Evolutionary conservation across 306 rosid species (phyloP), one percentile per base, ranked within the genome.

Genomic region (Rosa chinensis): DNA sequence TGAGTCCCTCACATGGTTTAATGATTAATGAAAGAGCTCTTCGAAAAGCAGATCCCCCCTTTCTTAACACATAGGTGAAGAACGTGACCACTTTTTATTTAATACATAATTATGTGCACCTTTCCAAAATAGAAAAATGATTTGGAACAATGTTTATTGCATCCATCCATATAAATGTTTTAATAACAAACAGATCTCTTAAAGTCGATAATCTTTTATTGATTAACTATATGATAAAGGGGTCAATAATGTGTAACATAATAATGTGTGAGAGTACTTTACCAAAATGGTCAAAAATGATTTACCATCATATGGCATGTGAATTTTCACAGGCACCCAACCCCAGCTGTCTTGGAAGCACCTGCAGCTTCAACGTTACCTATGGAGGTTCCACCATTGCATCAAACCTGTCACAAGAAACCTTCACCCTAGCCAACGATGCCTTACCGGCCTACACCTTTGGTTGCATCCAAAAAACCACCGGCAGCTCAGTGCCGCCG

Each of bases 301-400:
- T 63, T 10, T 7, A 40, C 66, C 64, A 45, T 69, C 8, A 56
- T 61, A 56, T 61, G 76, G 73, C 66, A 66, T 82, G 82, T 89
- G 87, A 78, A 59, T n/a, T 62, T 32, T 77, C 79, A 61, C 89
- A 95, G 99, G 99, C 88, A 53, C 93, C 92, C 6, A 91, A 88
- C 78, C 99, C 99, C 78, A 88, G 80, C 70, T 96, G 99, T 88
- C 52, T 62, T 4, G 91, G 88, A 61, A 79, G 86, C 78, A 87
- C 94, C 80, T 96, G 99, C 20, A 48, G 81, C 10, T 93, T 93
- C 93, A 93, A 96, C 88, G 11, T 90, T 10, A 96, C 97, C 11
- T 96, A 96, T 50, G 98, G 99, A 37, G 47, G 90, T 58, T 93
- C 99, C 66, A 48, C 87, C 73, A 72, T 96, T 1, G 91, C 92